Percentiles rank a stretch among this genome's conserved stretches.
Evolutionary conservation across 306 rosid species (phyloP).

Genomic region (Styphnolobium japonicum): DNA sequence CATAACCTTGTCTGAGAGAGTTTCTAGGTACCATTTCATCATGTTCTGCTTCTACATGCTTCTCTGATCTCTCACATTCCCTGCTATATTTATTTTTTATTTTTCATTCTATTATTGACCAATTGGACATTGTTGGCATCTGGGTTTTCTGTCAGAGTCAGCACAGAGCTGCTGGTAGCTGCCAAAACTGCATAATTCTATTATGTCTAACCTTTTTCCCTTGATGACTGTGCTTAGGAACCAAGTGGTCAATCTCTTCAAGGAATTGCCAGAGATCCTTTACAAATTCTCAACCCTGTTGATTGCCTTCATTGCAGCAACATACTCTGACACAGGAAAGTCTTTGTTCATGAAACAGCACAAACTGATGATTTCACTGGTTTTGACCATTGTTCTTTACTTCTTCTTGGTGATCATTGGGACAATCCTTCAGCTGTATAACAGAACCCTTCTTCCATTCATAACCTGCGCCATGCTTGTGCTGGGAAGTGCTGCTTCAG

Average conservation of each 20-base stretch:
- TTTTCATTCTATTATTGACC: not conserved
- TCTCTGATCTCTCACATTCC: too few relatives aligned
- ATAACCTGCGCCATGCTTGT: not conserved
- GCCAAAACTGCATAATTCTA: not conserved
- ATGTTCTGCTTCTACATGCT: not conserved
- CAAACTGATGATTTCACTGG: not conserved
- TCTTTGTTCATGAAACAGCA: not conserved
- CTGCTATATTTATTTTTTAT: not conserved
- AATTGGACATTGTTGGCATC: not conserved
- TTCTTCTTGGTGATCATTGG: not conserved
- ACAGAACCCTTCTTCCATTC: not conserved
- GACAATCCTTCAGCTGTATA: not conserved
- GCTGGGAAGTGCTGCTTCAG: not conserved
- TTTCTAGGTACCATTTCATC: not conserved
- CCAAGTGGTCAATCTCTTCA: not conserved
- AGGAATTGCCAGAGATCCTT: not conserved
- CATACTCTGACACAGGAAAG: not conserved
- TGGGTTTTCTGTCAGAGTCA: not conserved
- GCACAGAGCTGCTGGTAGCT: not conserved
- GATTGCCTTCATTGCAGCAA: not conserved
- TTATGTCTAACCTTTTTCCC: not conserved
- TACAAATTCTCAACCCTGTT: not conserved
- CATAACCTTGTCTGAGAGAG: not conserved
- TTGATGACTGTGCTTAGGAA: not conserved
- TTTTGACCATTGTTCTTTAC: not conserved